Conservation (phyloP, 352 stramenopile genomes). For the Aphanomyces invadans region DNA sequence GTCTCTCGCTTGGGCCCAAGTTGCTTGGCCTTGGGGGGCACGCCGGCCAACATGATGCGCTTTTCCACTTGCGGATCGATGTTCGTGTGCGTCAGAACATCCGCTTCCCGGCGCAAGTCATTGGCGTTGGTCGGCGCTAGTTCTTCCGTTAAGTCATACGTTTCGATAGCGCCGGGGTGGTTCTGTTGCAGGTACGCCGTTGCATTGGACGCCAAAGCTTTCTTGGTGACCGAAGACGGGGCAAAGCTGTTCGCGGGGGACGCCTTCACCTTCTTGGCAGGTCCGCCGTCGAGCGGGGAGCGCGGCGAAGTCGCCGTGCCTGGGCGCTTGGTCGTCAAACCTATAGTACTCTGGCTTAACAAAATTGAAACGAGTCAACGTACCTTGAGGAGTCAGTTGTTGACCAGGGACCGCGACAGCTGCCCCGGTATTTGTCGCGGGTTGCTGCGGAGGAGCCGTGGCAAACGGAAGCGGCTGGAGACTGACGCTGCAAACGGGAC, state of each 20-base stretch:
- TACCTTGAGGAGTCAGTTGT: too few relatives aligned
- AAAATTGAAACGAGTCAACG: too few relatives aligned
- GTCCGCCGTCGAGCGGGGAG: not conserved
- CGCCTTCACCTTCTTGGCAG: constrained; percentile 15
- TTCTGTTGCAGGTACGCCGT: not conserved
- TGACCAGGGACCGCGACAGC: too few relatives aligned
- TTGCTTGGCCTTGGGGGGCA: constrained; percentile 30
- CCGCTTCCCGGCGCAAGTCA: constrained; percentile 73
- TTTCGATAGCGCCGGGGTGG: not conserved
- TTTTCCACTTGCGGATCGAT: constrained; percentile 71
- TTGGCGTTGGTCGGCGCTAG: constrained; percentile 44
- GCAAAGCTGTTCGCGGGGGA: not conserved
- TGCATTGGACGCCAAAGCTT: not conserved
- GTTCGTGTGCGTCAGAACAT: constrained; percentile 76
- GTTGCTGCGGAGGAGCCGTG: not conserved
- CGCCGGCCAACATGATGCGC: constrained; percentile 68
- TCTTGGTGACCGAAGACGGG: not conserved
- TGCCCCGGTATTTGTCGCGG: not conserved
- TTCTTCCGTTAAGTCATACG: constrained; percentile 35
- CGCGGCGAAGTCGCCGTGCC: constrained; percentile 14
- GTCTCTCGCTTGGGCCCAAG: constrained; percentile 54
- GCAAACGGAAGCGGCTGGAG: constrained; percentile 41
- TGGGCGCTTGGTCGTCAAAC: not conserved
- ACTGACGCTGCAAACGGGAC: constrained; percentile 80
- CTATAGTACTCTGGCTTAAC: too few relatives aligned